A percentile compares a stretch with the other conserved stretches of the same genome.
Conservation (phyloP, 148 eudicot genomes). For the Chenopodium berlandieri region DNA sequence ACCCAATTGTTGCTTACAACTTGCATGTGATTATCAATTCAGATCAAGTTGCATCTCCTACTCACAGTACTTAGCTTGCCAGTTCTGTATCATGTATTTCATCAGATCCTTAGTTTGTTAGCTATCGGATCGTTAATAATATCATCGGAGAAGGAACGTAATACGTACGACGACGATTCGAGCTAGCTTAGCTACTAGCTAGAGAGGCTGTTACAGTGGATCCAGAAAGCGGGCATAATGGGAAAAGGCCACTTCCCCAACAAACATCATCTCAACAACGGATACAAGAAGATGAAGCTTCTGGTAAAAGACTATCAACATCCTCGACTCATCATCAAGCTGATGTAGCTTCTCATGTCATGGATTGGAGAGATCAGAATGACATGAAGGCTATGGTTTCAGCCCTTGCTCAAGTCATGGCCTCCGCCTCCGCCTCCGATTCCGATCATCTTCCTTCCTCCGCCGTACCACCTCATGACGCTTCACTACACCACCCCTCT, state of each 20-base stretch:
- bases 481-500: not conserved
- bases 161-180: no score
- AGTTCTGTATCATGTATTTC: no score
- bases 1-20: not conserved
- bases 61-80: no score
- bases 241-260: slow-evolving; percentile 13
- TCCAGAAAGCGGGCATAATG: slow-evolving; percentile 15
- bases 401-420: slow-evolving; percentile 18
- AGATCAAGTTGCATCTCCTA: not conserved
- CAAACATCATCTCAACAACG: slow-evolving; percentile 1
- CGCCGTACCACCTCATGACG: not conserved
- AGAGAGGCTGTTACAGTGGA: slow-evolving; percentile 6
- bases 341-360: not conserved
- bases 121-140: no score
- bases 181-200: not conserved
- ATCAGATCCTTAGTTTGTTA: no score
- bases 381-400: slow-evolving; percentile 19
- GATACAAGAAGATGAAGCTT: not conserved
- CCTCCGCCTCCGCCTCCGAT: not conserved
- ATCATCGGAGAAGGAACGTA: no score
- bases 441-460: not conserved
- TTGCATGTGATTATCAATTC: not conserved
- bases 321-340: no score
- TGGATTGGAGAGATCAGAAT: slow-evolving; percentile 11
- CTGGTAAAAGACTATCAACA: not conserved